Base-by-base conservation (phyloP, 2,329 filamentous ascomycete genomes). In the Albifimbria verrucaria region DNA sequence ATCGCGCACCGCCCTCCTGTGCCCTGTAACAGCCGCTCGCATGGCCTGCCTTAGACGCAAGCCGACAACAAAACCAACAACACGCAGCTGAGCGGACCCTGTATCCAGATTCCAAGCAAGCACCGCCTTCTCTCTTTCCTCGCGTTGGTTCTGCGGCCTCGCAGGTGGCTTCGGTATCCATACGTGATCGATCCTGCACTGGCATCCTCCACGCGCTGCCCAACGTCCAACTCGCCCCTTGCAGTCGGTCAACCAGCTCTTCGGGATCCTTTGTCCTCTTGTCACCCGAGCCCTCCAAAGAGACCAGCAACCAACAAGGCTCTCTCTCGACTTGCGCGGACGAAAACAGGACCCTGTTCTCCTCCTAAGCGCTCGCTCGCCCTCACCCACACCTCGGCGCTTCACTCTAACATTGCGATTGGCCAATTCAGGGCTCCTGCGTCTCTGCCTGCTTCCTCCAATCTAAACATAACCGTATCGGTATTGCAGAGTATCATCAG, bases 401-500 rank as follows among this genome's bases (percentile, higher is more conserved):
- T 55, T 53, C 44, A 9, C 28, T 28, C 23, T 21, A 48, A 49
- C 54, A 42, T 55, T 24, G 18, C 44, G 28, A 52, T 55, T 56
- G 52, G 52, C 48, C 57, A 53, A 57, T 55, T 46, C 48, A 43
- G 48, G 44, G 44, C 45, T 54, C 51, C 53, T 50, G 55, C 58
- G 49, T 53, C 48, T 54, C 54, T 41, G 55, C 55, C 56, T 57
- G 55, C 57, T 55, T 47, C 49, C 51, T 49, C n/a, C n/a, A 39
- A 39, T 39, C 32, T 39, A 39, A 39, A 39, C 32, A 39, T 39
- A 39, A 39, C 32, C 32, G 32, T 39, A 39, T 39, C 32, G 18
- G 32, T 39, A 39, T 39, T 39, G 5, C 32, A 39, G 32, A 39
- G 32, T n/a, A 39, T 12, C 32, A 12, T 39, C 32, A n/a, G 32